A percentile compares a stretch with the other conserved stretches of the same genome.
Evolutionary conservation across 148 eudicot genomes (phyloP).

Genomic region (Heliosperma pusillum): DNA sequence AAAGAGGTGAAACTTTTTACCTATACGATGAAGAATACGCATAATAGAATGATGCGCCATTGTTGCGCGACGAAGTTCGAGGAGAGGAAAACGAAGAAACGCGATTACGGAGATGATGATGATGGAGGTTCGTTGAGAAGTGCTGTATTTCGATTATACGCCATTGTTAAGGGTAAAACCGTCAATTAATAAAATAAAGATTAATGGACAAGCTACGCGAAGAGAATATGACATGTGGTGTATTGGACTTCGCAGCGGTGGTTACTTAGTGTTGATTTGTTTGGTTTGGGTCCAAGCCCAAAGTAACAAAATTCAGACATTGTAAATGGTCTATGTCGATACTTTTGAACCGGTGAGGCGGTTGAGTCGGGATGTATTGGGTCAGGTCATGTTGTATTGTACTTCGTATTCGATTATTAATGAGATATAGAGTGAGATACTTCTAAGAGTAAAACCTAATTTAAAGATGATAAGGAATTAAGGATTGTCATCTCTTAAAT

Average conservation of each 20-base stretch:
- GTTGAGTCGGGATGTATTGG: too few species aligned
- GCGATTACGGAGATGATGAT: neutral
- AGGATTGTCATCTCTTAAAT: too few species aligned
- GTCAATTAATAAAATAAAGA: neutral
- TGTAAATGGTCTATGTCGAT: too few species aligned
- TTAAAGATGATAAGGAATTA: too few species aligned
- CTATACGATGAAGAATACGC: constrained; percentile 26
- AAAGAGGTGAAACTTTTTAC: constrained; percentile 23
- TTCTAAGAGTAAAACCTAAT: too few species aligned
- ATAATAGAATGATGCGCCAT: constrained; percentile 33
- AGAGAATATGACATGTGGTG: neutral
- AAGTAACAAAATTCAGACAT: too few species aligned
- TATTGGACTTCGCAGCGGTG: neutral
- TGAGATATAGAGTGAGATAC: too few species aligned
- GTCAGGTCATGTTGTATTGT: too few species aligned
- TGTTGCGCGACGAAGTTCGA: neutral
- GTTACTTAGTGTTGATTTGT: neutral
- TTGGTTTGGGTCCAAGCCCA: too few species aligned
- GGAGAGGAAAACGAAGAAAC: constrained; percentile 10
- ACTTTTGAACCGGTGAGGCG: too few species aligned
- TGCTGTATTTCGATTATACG: neutral
- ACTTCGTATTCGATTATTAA: too few species aligned
- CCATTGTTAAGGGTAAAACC: neutral
- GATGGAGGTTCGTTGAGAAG: constrained; percentile 17
- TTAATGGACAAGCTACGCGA: constrained; percentile 15